phyloP scores from a whole-genome alignment of 2,329 filamentous ascomycete genomes.

The Cladosporium sp. region DNA sequence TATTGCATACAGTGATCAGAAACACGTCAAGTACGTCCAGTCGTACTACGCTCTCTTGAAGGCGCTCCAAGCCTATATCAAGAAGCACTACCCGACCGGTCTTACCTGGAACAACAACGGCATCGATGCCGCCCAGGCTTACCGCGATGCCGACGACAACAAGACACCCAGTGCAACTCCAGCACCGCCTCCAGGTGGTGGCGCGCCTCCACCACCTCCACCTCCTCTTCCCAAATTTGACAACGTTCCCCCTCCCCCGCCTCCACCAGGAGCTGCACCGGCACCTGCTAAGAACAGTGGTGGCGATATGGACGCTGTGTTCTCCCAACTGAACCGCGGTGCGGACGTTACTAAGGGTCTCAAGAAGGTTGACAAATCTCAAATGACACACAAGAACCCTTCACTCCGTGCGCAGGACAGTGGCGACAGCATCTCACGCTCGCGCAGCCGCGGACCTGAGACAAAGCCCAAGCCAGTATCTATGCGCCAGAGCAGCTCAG shows the following conservation, averaged over 20 bases:
- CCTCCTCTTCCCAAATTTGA: constrained; percentile 53
- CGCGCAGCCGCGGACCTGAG: constrained; percentile 83
- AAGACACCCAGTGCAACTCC: constrained; percentile 46
- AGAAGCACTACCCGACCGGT: constrained; percentile 76
- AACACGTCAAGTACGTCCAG: constrained; percentile 85
- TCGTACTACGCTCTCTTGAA: constrained; percentile 91
- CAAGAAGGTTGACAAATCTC: constrained; percentile 88
- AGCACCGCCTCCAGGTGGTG: constrained; percentile 54
- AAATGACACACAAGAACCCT: constrained; percentile 99
- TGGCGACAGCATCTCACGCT: constrained; percentile 56
- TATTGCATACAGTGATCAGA: constrained; percentile 62
- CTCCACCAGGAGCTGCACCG: constrained; percentile 56
- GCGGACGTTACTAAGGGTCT: constrained; percentile 84
- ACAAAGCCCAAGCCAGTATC: constrained; percentile 60
- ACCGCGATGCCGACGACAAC: constrained; percentile 59
- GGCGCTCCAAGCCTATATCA: constrained; percentile 79
- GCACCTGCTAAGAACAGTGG: constrained; percentile 42
- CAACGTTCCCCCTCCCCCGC: constrained; percentile 62
- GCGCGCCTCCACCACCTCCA: constrained; percentile 64
- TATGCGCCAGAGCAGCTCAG: constrained; percentile 48
- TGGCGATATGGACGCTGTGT: constrained; percentile 80
- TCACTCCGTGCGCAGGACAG: constrained; percentile 70
- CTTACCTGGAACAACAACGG: constrained; percentile 85
- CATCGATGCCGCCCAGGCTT: constrained; percentile 69
- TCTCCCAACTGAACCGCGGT: constrained; percentile 87